Base-by-base conservation (phyloP, 306 rosid species). In the Trichosanthes truncata region DNA sequence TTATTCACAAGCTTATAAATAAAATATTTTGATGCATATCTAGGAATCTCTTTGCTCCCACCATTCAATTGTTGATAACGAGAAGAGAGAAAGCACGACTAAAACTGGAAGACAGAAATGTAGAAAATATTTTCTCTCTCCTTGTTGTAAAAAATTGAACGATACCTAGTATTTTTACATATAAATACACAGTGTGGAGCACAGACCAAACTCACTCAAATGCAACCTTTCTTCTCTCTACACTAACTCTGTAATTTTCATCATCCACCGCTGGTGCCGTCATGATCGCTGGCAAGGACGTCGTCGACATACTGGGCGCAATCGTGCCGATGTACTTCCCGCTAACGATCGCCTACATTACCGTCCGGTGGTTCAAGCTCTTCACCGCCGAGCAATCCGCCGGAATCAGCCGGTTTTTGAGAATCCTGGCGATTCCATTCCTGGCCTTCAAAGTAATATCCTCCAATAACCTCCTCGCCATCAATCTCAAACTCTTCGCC, bases 371-470 rank as follows among this genome's bases (percentile, higher is more conserved):
- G 57, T 2, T 23, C 57, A 78, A 61, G 3, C 18, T 78, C 53
- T 78, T 78, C 74, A 12, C 81, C 5, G 40, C 59, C n/a, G 81
- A 60, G 14, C 81, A 78, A 41, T 57, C 40, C 45, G 49, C 81
- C 26, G 81, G 81, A 41, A 61, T 78, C 71, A 56, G 21, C 38
- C 57, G 69, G 4, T 78, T 78, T n/a, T 40, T 78, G 25, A 40
- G 74, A 45, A 15, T 6, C 59, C 18, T 78, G 3, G 59, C 68
- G 25, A 78, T 78, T 45, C 81, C 81, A 26, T 29, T 78, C 8
- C 69, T 78, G 18, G 33, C 17, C 7, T 60, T 78, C 74, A 29
- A 21, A 17, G 31, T 59, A 21, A 45, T 78, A n/a, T 23, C 72
- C 40, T 35, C 73, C 21, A 60, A 43, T 73, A 61, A 78, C n/a